A percentile compares a stretch with the other conserved stretches of the same genome.
Evolutionary conservation across 345 rosid genomes (phyloP).

Genomic region (Gossypium turneri): DNA sequence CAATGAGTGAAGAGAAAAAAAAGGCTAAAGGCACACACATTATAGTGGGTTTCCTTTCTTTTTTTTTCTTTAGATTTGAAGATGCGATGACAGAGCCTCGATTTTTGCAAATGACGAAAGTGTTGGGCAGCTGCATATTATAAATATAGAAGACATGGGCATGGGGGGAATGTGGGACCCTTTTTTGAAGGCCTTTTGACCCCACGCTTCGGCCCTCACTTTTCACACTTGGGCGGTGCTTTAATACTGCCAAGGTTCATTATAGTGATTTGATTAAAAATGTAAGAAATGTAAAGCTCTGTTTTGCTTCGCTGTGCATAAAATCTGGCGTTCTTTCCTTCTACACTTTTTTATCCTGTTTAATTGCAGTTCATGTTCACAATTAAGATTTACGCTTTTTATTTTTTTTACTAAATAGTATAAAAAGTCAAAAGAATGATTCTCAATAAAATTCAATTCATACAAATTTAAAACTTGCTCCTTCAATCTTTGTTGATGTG

Average conservation of each 20-base stretch:
- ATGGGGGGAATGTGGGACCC: constrained; percentile 27
- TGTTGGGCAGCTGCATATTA: constrained; percentile 47
- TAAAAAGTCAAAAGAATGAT: no score
- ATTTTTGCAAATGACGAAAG: constrained; percentile 20
- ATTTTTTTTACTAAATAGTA: no score
- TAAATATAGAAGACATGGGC: constrained; percentile 23
- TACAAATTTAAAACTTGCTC: no score
- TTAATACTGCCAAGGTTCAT: not conserved
- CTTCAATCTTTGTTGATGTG: no score
- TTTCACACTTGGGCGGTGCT: not conserved
- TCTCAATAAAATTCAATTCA: no score
- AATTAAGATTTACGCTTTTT: no score
- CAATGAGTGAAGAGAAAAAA: constrained; percentile 5
- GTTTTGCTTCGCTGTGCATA: constrained; percentile 13
- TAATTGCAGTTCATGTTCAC: constrained; percentile 14
- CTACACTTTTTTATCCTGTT: not conserved
- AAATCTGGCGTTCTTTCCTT: not conserved
- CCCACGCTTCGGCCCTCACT: constrained; percentile 19
- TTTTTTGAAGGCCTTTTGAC: constrained; percentile 20
- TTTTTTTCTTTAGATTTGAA: no score
- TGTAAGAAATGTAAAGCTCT: not conserved
- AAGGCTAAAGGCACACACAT: not conserved
- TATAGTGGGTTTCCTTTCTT: not conserved
- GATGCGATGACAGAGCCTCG: not conserved
- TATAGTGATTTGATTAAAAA: not conserved